A percentile compares a stretch with the other conserved stretches of the same genome.
These are phyloP conservation scores for Paraleonurus japonicus DNA, from an alignment of 257 asterid species.

Conservation along the genomic window DNA sequence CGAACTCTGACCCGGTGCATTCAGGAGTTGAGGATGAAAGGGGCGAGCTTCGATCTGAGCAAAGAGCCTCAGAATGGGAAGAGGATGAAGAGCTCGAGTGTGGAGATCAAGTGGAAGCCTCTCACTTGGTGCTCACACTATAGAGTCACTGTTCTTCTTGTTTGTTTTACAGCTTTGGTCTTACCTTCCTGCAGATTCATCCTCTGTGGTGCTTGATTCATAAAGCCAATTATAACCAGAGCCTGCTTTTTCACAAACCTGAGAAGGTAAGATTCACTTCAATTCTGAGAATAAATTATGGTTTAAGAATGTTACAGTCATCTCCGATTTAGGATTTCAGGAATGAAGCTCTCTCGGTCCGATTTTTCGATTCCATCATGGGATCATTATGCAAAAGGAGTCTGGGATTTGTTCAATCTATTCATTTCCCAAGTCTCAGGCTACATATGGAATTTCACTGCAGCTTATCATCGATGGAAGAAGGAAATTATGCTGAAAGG, in stretches of 20 bases:
- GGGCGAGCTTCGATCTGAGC: slow-evolving; percentile 74
- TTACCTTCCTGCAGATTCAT: slow-evolving; percentile 64
- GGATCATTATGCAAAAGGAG: not conserved
- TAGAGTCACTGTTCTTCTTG: slow-evolving; percentile 52
- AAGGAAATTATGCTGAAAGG: not conserved
- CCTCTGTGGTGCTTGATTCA: slow-evolving; percentile 50
- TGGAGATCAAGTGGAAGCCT: slow-evolving; percentile 93
- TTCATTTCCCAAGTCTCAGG: not conserved
- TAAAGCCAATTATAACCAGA: not conserved
- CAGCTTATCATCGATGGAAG: not conserved
- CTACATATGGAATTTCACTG: not conserved
- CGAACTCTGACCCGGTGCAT: slow-evolving; percentile 67
- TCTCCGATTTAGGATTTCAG: slow-evolving; percentile 21
- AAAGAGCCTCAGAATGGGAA: slow-evolving; percentile 77
- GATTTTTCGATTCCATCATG: slow-evolving; percentile 10
- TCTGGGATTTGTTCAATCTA: not conserved
- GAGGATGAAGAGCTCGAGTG: slow-evolving; percentile 94
- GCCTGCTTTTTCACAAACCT: not conserved
- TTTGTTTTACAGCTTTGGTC: slow-evolving; percentile 57
- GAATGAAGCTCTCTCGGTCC: slow-evolving; percentile 58
- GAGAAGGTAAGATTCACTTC: not conserved
- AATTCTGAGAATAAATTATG: not conserved
- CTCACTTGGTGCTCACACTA: slow-evolving; percentile 65
- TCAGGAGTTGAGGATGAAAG: slow-evolving; percentile 96
- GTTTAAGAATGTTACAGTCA: not conserved